These are phyloP conservation scores for Naganishia sp. DNA, from an alignment of 1,284 basidiomycete genomes.

Conservation along the genomic window DNA sequence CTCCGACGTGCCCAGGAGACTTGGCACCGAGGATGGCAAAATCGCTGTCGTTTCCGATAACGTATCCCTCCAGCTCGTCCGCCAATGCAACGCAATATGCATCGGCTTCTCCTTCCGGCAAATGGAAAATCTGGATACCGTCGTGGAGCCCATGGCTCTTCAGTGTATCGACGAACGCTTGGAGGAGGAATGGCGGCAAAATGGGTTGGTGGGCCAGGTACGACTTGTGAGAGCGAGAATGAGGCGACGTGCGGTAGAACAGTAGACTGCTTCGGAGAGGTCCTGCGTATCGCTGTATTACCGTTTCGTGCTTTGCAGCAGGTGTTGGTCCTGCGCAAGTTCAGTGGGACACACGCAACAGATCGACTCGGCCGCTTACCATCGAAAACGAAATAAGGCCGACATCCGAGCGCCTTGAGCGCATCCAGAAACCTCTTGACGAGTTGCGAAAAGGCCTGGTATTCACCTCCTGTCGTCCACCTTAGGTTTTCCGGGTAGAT, in stretches of 20 bases:
- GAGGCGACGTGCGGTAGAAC: constrained; percentile 78
- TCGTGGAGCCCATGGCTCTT: constrained; percentile 53
- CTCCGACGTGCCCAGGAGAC: constrained; percentile 55
- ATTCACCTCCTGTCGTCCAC: constrained; percentile 86
- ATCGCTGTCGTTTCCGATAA: constrained; percentile 78
- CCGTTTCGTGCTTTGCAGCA: constrained; percentile 70
- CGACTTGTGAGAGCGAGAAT: constrained; percentile 67
- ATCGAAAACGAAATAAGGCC: constrained; percentile 86
- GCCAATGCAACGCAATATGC: constrained; percentile 81
- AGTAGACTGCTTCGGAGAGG: constrained; percentile 65
- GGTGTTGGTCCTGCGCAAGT: constrained; percentile 65
- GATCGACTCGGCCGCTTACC: constrained; percentile 58
- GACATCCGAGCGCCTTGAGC: constrained; percentile 72
- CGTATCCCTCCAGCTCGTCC: constrained; percentile 69
- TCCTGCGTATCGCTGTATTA: constrained; percentile 63
- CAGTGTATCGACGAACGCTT: constrained; percentile 66
- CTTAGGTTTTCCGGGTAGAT: constrained; percentile 66
- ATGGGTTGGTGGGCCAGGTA: constrained; percentile 73
- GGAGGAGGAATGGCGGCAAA: constrained; percentile 69
- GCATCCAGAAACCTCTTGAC: constrained; percentile 63
- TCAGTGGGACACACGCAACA: constrained; percentile 1
- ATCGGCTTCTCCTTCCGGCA: constrained; percentile 84
- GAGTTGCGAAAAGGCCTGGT: constrained; percentile 62
- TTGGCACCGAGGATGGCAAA: constrained; percentile 74
- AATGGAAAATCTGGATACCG: constrained; percentile 46